Percentiles rank a stretch among this genome's conserved stretches.
Evolutionary conservation across 2,329 filamentous ascomycete genomes (phyloP).

Genomic region (Verticillium klebahnii): DNA sequence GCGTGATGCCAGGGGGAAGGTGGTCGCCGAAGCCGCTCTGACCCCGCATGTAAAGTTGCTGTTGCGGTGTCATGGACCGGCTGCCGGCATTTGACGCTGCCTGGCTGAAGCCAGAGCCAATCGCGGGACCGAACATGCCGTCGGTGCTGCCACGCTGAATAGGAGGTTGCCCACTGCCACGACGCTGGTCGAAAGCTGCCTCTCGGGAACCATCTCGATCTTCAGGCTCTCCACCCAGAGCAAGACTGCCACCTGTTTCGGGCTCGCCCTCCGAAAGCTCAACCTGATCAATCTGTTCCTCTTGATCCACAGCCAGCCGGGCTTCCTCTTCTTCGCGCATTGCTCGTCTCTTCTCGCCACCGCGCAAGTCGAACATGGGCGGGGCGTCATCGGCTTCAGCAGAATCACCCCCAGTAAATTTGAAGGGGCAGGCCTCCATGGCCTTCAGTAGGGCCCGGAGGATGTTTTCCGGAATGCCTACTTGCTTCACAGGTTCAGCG

Average conservation of each 20-base stretch:
- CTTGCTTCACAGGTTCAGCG: conserved; percentile 1
- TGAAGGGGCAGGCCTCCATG: conserved; percentile 30
- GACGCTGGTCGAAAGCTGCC: conserved; percentile 50
- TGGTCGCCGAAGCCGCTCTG: conserved; percentile 56
- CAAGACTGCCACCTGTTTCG: conserved; percentile 78
- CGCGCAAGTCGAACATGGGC: conserved; percentile 76
- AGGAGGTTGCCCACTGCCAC: conserved; percentile 69
- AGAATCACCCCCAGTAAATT: conserved; percentile 13
- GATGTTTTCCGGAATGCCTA: conserved; percentile 14
- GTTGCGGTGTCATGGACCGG: conserved; percentile 75
- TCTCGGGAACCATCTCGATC: conserved; percentile 59
- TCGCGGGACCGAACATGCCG: conserved; percentile 49
- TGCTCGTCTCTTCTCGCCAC: conserved; percentile 74
- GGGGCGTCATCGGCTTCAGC: conserved; percentile 35
- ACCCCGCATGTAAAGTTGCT: conserved; percentile 66
- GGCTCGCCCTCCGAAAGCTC: conserved; percentile 65
- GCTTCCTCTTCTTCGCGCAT: conserved; percentile 69
- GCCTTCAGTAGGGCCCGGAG: conserved; percentile 32
- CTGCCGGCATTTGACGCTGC: conserved; percentile 48
- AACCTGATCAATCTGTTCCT: conserved; percentile 38
- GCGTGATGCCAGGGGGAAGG: conserved; percentile 54
- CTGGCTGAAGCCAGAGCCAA: conserved; percentile 44
- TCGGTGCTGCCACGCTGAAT: conserved; percentile 61
- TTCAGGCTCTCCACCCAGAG: conserved; percentile 89
- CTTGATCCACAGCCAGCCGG: conserved; percentile 40